A percentile compares a stretch with the other conserved stretches of the same genome.
Evolutionary conservation across 1,284 basidiomycete genomes (phyloP).

Genomic region (Mycena sp.): DNA sequence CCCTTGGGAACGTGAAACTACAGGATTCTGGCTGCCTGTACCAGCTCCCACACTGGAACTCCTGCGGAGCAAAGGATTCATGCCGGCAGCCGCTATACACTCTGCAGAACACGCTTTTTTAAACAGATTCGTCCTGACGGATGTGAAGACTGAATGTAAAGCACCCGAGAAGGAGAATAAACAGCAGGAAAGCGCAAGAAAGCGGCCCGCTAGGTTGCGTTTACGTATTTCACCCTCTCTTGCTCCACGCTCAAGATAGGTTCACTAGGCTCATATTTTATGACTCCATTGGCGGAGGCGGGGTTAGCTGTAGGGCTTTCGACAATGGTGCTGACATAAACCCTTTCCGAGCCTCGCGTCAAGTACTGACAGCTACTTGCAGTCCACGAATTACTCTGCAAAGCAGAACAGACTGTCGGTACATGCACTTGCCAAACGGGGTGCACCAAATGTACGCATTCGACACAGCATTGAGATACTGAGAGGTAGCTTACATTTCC

Average conservation of each 20-base stretch:
- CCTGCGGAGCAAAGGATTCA: slow-evolving; percentile 47
- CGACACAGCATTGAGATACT: background rate
- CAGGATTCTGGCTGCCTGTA: slow-evolving; percentile 86
- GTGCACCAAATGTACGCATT: slow-evolving; percentile 71
- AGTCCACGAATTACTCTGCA: slow-evolving; percentile 71
- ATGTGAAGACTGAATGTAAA: slow-evolving; percentile 91
- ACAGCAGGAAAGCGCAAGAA: slow-evolving; percentile 64
- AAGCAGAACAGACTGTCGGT: slow-evolving; percentile 73
- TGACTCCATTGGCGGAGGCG: slow-evolving; percentile 77
- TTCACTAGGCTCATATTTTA: slow-evolving; percentile 84
- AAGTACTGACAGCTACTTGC: slow-evolving; percentile 13
- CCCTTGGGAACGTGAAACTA: slow-evolving; percentile 80
- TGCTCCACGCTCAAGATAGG: background rate
- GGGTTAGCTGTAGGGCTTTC: slow-evolving; percentile 83
- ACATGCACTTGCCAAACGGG: slow-evolving; percentile 77
- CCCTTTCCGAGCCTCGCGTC: slow-evolving; percentile 1
- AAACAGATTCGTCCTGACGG: slow-evolving; percentile 75
- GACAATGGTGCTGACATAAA: slow-evolving; percentile 77
- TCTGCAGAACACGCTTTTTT: slow-evolving; percentile 87
- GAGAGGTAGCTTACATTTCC: background rate
- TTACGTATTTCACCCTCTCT: background rate
- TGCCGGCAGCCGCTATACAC: slow-evolving; percentile 83
- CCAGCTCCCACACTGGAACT: slow-evolving; percentile 62
- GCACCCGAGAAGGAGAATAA: slow-evolving; percentile 82
- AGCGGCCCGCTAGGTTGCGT: slow-evolving; percentile 77